Percentiles rank a stretch among this genome's conserved stretches.
Conservation (phyloP, 768 basidiomycete genomes). For the Russula olivacea region DNA sequence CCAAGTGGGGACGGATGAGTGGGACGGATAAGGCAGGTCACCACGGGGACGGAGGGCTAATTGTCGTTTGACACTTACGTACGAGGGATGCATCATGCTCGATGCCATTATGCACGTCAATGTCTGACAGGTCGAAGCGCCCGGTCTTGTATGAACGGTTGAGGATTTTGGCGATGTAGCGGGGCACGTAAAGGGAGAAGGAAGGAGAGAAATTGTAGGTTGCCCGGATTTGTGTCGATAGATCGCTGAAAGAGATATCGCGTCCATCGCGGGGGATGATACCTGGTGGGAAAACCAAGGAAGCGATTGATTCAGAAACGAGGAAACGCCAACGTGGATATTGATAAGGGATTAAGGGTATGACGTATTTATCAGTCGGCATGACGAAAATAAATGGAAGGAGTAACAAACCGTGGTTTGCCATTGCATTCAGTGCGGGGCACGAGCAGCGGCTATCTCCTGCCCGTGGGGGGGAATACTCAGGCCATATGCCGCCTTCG, state of each 20-base stretch:
- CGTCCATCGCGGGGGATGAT: slow-evolving; percentile 59
- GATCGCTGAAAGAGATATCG: slow-evolving; percentile 55
- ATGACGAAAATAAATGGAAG: too few relatives aligned
- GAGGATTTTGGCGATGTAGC: slow-evolving; percentile 52
- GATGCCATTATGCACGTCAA: slow-evolving; percentile 70
- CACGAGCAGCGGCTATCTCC: slow-evolving; percentile 70
- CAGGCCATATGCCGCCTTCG: slow-evolving; percentile 60
- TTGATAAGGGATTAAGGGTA: background rate
- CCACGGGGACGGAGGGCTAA: too few relatives aligned
- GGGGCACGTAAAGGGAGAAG: slow-evolving; percentile 64
- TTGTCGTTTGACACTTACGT: slow-evolving; percentile 36
- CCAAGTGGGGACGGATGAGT: too few relatives aligned
- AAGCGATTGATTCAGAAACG: background rate
- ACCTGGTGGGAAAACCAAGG: slow-evolving; percentile 28
- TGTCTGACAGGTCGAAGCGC: slow-evolving; percentile 57
- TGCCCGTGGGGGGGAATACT: slow-evolving; percentile 49
- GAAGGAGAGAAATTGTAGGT: slow-evolving; percentile 67
- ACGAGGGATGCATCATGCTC: slow-evolving; percentile 64
- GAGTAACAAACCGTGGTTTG: slow-evolving; percentile 74
- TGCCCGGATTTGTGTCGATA: slow-evolving; percentile 39
- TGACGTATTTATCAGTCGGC: background rate
- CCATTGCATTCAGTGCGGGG: slow-evolving; percentile 73
- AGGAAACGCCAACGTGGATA: background rate
- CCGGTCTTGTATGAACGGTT: slow-evolving; percentile 50
- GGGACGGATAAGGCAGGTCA: too few relatives aligned